These are phyloP conservation scores for Alternaria sp. DNA, from an alignment of 2,329 filamentous ascomycete genomes.

Conservation along the genomic window DNA sequence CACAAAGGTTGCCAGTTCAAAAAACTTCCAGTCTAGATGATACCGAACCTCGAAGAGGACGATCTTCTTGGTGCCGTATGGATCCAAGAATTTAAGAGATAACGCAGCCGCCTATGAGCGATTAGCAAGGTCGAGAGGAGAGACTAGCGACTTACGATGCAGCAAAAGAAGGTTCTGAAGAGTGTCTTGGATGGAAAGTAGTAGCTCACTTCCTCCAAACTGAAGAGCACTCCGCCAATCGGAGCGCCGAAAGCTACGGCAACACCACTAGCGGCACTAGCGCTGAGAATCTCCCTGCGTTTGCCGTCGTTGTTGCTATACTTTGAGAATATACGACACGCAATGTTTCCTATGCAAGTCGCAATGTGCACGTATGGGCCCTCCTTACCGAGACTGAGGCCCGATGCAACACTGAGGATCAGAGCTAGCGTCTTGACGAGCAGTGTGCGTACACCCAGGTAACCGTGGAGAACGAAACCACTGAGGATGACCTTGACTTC, in stretches of 20 bases:
- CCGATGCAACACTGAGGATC: slow-evolving; percentile 88
- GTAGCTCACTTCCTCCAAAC: slow-evolving; percentile 93
- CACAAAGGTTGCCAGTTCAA: slow-evolving; percentile 85
- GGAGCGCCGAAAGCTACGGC: slow-evolving; percentile 94
- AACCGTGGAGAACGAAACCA: slow-evolving; percentile 95
- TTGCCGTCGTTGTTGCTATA: slow-evolving; percentile 96
- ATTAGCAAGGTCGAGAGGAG: slow-evolving; percentile 18
- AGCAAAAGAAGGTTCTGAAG: slow-evolving; percentile 98
- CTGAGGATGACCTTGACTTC: slow-evolving; percentile 98
- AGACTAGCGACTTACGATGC: slow-evolving; percentile 67
- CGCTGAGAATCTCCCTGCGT: slow-evolving; percentile 89
- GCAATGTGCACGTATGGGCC: slow-evolving; percentile 97
- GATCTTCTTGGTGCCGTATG: slow-evolving; percentile 95
- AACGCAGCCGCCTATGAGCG: slow-evolving; percentile 69
- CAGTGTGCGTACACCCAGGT: slow-evolving; percentile 86
- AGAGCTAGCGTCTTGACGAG: slow-evolving; percentile 83
- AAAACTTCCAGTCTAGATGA: slow-evolving; percentile 87
- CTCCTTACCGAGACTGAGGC: slow-evolving; percentile 92
- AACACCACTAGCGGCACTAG: slow-evolving; percentile 88
- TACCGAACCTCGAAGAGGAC: slow-evolving; percentile 96
- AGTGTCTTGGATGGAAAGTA: slow-evolving; percentile 98
- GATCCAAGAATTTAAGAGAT: slow-evolving; percentile 92
- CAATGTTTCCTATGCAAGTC: slow-evolving; percentile 92
- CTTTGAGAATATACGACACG: slow-evolving; percentile 90
- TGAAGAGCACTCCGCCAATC: slow-evolving; percentile 88